These are phyloP conservation scores for Dissophora ornata DNA, from an alignment of 192 early-diverging fungal species.

Conservation along the genomic window DNA sequence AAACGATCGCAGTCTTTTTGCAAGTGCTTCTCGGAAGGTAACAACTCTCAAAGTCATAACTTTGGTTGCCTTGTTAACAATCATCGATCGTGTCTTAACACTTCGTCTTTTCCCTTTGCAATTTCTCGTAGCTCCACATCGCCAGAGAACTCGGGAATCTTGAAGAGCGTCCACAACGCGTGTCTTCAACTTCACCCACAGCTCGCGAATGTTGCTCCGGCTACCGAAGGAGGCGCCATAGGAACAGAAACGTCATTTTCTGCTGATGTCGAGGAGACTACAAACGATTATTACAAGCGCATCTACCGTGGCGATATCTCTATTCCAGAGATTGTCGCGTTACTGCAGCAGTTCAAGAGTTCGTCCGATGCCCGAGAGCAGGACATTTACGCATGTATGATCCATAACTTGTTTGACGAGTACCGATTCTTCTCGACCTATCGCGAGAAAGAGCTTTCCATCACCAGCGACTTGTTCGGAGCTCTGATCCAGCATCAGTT, in stretches of 20 bases:
- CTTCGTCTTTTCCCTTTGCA: neutral
- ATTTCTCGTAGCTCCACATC: slow-evolving; percentile 66
- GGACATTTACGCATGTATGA: slow-evolving; percentile 90
- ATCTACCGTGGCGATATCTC: slow-evolving; percentile 84
- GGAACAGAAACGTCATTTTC: slow-evolving; percentile 65
- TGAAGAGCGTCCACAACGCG: slow-evolving; percentile 68
- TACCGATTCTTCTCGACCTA: slow-evolving; percentile 95
- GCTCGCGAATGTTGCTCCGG: slow-evolving; percentile 53
- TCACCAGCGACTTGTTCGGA: slow-evolving; percentile 93
- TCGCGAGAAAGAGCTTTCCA: slow-evolving; percentile 89
- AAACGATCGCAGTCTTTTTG: slow-evolving; percentile 76
- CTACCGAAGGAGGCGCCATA: slow-evolving; percentile 59
- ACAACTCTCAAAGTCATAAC: too few species aligned
- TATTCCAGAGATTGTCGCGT: slow-evolving; percentile 86
- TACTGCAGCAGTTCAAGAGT: slow-evolving; percentile 82
- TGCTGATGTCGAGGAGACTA: slow-evolving; percentile 82
- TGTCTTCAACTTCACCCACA: slow-evolving; percentile 65
- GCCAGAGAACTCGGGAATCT: slow-evolving; percentile 66
- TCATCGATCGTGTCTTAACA: neutral
- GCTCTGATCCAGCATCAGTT: slow-evolving; percentile 89
- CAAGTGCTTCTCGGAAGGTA: slow-evolving; percentile 70
- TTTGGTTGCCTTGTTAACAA: too few species aligned
- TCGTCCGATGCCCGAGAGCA: slow-evolving; percentile 80
- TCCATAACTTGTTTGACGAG: slow-evolving; percentile 95
- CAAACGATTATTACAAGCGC: slow-evolving; percentile 78